Percentiles rank a stretch among this genome's conserved stretches.
These are phyloP conservation scores for Arachis stenosperma DNA, from an alignment of 306 rosid species.

Conservation along the genomic window DNA sequence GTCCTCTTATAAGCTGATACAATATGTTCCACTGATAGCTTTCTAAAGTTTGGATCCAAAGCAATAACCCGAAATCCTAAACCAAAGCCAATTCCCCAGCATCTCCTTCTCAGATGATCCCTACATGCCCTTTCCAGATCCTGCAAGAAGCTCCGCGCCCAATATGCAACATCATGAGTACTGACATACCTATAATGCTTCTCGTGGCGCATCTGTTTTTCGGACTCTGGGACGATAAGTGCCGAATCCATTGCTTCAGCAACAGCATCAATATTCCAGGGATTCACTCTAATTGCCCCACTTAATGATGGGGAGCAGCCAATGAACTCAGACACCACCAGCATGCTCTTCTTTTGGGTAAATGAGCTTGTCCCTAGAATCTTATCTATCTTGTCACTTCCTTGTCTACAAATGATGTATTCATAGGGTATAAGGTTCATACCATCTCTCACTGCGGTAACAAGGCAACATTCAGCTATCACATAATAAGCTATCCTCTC, in stretches of 20 bases:
- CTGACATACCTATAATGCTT: slow-evolving; percentile 87
- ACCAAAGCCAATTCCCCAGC: slow-evolving; percentile 96
- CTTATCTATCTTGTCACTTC: slow-evolving; percentile 71
- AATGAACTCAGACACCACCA: slow-evolving; percentile 84
- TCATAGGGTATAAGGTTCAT: slow-evolving; percentile 95
- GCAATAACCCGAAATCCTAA: slow-evolving; percentile 88
- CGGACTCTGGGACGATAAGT: slow-evolving; percentile 59
- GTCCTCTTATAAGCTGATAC: slow-evolving; percentile 87
- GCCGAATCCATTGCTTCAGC: slow-evolving; percentile 94
- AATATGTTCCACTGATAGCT: slow-evolving; percentile 81
- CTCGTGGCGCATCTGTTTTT: slow-evolving; percentile 85
- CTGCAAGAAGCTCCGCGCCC: slow-evolving; percentile 91
- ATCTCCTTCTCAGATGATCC: slow-evolving; percentile 81
- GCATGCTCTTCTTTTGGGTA: slow-evolving; percentile 70
- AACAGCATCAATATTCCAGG: slow-evolving; percentile 90
- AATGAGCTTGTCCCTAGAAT: slow-evolving; percentile 54
- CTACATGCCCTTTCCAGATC: slow-evolving; percentile 86
- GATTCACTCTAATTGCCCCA: slow-evolving; percentile 89
- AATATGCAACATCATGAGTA: slow-evolving; percentile 89
- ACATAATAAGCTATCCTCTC: slow-evolving; percentile 84
- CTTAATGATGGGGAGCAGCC: slow-evolving; percentile 94
- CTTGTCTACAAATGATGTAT: slow-evolving; percentile 82
- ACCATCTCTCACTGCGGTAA: slow-evolving; percentile 93
- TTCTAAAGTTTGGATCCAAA: slow-evolving; percentile 83
- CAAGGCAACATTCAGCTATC: slow-evolving; percentile 87